These are phyloP conservation scores for Eutypella sp. DNA, from an alignment of 2,329 filamentous ascomycete genomes.

Conservation along the genomic window DNA sequence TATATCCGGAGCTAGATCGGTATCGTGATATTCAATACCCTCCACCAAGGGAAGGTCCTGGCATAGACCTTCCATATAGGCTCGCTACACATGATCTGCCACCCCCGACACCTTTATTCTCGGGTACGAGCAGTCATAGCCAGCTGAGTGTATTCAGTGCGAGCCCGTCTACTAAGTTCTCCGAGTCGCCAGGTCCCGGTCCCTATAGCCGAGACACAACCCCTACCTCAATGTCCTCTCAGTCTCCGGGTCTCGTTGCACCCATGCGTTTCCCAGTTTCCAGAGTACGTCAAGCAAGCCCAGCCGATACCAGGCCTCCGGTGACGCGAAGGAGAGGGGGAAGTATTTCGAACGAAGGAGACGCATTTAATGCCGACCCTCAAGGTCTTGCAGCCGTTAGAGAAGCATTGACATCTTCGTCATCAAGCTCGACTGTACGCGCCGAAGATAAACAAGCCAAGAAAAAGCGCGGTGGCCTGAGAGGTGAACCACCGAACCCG, in stretches of 20 bases:
- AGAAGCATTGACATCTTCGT: constrained; percentile 68
- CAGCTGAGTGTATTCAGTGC: constrained; percentile 56
- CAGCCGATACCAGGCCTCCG: constrained; percentile 52
- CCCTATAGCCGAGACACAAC: constrained; percentile 73
- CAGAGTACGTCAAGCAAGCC: constrained; percentile 51
- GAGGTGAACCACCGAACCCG: constrained; percentile 53
- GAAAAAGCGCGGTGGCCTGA: constrained; percentile 39
- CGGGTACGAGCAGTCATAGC: constrained; percentile 47
- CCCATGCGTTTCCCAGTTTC: constrained; percentile 41
- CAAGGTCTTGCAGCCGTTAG: constrained; percentile 60
- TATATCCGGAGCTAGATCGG: constrained; percentile 58
- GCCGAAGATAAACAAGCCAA: constrained; percentile 43
- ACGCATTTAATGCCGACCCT: constrained; percentile 40
- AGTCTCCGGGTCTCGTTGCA: constrained; percentile 59
- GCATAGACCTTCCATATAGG: constrained; percentile 47
- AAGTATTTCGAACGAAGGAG: constrained; percentile 49
- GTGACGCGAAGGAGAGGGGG: constrained; percentile 54
- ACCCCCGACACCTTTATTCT: constrained; percentile 63
- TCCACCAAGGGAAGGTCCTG: constrained; percentile 24
- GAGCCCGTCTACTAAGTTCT: constrained; percentile 71
- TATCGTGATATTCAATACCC: constrained; percentile 46
- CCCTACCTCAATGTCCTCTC: constrained; percentile 71
- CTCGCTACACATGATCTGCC: constrained; percentile 61
- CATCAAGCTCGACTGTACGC: constrained; percentile 64
- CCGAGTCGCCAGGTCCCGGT: constrained; percentile 64